Conservation (phyloP, 257 asterid species). For the Jacaranda mimosifolia region DNA sequence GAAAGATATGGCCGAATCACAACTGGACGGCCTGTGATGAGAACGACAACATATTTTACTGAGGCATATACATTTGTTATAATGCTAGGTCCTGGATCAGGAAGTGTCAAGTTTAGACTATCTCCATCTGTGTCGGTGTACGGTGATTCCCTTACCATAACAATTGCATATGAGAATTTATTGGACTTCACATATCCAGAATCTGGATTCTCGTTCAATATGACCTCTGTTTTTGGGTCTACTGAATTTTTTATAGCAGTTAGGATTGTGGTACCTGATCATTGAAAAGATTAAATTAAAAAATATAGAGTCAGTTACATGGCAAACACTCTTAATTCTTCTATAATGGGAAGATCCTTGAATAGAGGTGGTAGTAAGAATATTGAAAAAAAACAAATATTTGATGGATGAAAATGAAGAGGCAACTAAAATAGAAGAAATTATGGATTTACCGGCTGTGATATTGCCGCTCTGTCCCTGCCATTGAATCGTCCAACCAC, state of each 20-base stretch:
- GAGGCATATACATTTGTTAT: slow-evolving; percentile 45
- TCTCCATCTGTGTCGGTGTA: slow-evolving; percentile 54
- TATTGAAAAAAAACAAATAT: too few relatives aligned
- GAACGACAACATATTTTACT: slow-evolving; percentile 50
- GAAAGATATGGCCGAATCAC: slow-evolving; percentile 46
- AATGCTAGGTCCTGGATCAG: slow-evolving; percentile 41
- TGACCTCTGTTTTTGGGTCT: slow-evolving; percentile 37
- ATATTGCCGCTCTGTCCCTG: slow-evolving; percentile 43
- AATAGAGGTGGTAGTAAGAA: too few relatives aligned
- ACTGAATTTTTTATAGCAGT: slow-evolving; percentile 35
- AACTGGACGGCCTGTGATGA: slow-evolving; percentile 54
- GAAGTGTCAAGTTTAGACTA: slow-evolving; percentile 51
- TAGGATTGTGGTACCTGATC: slow-evolving; percentile 48
- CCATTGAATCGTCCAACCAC: too few relatives aligned
- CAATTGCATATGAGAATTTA: slow-evolving; percentile 50
- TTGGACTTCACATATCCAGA: slow-evolving; percentile 2
- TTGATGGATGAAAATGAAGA: not conserved
- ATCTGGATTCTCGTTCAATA: slow-evolving; percentile 45
- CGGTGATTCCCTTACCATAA: slow-evolving; percentile 58
- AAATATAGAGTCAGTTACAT: too few relatives aligned
- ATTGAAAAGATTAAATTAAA: not conserved
- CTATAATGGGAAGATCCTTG: too few relatives aligned
- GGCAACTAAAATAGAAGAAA: not conserved
- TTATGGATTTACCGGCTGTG: slow-evolving; percentile 34
- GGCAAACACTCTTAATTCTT: too few relatives aligned